Percentiles rank a stretch among this genome's conserved stretches.
These are phyloP conservation scores for Ramalina intermedia DNA, from an alignment of 495 filamentous ascomycete genomes.

Conservation along the genomic window DNA sequence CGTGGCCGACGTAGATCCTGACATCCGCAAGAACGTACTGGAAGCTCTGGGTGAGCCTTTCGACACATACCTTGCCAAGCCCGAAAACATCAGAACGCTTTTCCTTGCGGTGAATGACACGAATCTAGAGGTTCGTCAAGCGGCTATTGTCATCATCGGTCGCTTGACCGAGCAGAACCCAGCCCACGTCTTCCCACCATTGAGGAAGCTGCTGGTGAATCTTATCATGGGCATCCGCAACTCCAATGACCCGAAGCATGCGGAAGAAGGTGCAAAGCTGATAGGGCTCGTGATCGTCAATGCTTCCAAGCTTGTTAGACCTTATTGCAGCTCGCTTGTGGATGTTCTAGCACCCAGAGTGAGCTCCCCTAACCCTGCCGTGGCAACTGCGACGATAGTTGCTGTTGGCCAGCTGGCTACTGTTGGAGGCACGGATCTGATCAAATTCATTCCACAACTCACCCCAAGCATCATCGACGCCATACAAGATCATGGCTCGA, in stretches of 20 bases:
- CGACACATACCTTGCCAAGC: constrained; percentile 84
- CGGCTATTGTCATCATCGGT: constrained; percentile 89
- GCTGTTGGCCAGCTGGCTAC: constrained; percentile 87
- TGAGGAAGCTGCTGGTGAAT: constrained; percentile 90
- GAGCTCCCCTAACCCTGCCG: constrained; percentile 63
- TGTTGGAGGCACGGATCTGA: constrained; percentile 85
- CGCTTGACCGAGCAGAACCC: constrained; percentile 84
- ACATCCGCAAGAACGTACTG: constrained; percentile 77
- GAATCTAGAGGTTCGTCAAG: constrained; percentile 78
- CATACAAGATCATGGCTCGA: constrained; percentile 81
- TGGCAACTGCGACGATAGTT: constrained; percentile 83
- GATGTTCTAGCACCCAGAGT: constrained; percentile 81
- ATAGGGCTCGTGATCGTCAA: constrained; percentile 86
- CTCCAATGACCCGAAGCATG: constrained; percentile 82
- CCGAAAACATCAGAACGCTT: constrained; percentile 86
- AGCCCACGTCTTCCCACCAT: constrained; percentile 88
- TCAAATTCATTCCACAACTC: constrained; percentile 67
- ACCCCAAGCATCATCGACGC: constrained; percentile 93
- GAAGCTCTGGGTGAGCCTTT: constrained; percentile 83
- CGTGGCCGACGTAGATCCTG: constrained; percentile 76
- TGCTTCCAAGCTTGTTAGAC: constrained; percentile 77
- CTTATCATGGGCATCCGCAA: constrained; percentile 90
- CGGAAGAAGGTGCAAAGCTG: constrained; percentile 87
- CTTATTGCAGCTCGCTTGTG: constrained; percentile 91
- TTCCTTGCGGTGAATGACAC: constrained; percentile 97